Conservation (phyloP, 306 rosid genomes). For the Acacia crassicarpa region DNA sequence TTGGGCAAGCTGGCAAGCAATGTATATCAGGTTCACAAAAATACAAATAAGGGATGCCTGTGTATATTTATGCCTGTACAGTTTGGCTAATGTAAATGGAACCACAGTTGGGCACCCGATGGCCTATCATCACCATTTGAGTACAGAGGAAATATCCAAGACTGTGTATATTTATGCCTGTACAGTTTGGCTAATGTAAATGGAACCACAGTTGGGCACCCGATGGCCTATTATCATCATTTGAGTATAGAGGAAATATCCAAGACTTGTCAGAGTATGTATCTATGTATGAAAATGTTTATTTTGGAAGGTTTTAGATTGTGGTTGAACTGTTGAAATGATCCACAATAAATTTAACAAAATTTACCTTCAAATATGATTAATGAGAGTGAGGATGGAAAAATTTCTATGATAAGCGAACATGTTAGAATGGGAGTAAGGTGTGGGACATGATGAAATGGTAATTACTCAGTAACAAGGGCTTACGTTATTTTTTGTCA, state of each 20-base stretch:
- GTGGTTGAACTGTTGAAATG: neutral
- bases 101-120: neutral
- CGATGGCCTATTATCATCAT: neutral
- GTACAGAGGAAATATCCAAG: neutral
- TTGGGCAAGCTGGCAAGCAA: neutral
- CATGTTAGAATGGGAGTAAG: conserved; percentile 9
- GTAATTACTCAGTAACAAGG: neutral
- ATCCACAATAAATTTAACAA: neutral
- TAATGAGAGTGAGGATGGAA: neutral
- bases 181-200: neutral
- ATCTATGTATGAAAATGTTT: neutral
- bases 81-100: neutral
- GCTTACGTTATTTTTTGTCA: neutral
- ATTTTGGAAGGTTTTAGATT: neutral
- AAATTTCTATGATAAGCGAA: neutral
- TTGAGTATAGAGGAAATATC: neutral
- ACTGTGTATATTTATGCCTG: neutral
- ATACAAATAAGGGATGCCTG: neutral
- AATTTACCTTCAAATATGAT: neutral
- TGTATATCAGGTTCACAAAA: neutral
- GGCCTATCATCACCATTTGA: neutral
- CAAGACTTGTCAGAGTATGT: neutral
- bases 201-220: neutral
- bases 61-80: neutral
- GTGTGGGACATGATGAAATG: neutral